Percentiles rank a stretch among this genome's conserved stretches.
These are phyloP conservation scores for Solanum phureja DNA, from an alignment of 257 asterid species.

Conservation along the genomic window DNA sequence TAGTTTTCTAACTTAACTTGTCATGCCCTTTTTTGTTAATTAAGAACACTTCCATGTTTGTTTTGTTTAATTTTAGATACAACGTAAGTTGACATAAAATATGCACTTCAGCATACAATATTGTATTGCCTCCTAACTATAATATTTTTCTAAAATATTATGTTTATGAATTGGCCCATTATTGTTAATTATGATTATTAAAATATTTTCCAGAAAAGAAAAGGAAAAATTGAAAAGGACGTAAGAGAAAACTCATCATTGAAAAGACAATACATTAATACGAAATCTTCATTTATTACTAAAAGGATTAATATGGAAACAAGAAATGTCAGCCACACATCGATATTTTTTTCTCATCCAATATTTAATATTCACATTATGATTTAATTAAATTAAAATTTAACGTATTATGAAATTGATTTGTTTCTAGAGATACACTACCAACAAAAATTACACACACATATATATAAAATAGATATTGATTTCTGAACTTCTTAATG, in stretches of 20 bases:
- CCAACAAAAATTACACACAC: no score
- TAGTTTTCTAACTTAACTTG: not conserved
- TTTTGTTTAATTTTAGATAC: not conserved
- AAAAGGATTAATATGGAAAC: not conserved
- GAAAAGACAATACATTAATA: not conserved
- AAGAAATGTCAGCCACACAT: not conserved
- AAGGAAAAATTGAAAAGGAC: not conserved
- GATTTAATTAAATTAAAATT: not conserved
- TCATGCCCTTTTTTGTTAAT: not conserved
- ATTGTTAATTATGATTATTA: not conserved
- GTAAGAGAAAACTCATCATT: not conserved
- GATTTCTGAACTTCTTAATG: not conserved
- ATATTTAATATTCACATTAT: not conserved
- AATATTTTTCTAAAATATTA: not conserved
- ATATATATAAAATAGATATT: no score
- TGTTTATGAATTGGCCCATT: not conserved
- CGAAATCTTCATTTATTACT: not conserved
- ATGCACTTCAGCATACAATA: not conserved
- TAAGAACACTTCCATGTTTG: not conserved
- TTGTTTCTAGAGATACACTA: no score
- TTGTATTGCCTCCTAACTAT: not conserved
- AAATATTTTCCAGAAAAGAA: not conserved
- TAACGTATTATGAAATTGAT: accelerated
- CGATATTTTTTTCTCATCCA: not conserved
- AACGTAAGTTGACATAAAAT: not conserved